phyloP scores from a whole-genome alignment of 805 yeast species.

The Pichia californica region DNA sequence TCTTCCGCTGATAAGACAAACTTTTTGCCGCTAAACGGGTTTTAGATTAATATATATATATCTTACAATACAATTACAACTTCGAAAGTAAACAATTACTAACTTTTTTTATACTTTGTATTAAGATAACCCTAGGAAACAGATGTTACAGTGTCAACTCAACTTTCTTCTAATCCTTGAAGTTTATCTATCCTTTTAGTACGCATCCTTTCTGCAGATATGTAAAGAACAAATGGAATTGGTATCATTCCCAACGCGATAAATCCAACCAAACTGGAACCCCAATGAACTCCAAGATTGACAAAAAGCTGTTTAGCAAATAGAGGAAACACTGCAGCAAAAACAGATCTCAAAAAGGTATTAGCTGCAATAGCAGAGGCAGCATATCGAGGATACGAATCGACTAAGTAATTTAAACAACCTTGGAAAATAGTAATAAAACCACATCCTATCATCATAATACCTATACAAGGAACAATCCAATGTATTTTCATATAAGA shows the following conservation, averaged over 20 bases:
- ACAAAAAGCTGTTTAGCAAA: conserved; percentile 55
- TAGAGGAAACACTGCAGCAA: conserved; percentile 67
- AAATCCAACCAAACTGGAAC: conserved; percentile 56
- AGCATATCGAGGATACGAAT: conserved; percentile 60
- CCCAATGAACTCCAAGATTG: conserved; percentile 62
- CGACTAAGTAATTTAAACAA: conserved; percentile 63
- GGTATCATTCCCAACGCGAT: conserved; percentile 55
- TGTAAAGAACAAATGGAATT: conserved; percentile 52
- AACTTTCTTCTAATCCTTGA: no score
- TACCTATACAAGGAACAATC: conserved; percentile 54
- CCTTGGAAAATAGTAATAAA: conserved; percentile 60
- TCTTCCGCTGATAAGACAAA: no score
- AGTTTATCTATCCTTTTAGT: conserved; percentile 11
- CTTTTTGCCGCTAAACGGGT: no score
- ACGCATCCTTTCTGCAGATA: conserved; percentile 41
- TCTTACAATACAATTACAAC: no score
- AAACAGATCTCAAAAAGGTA: conserved; percentile 56
- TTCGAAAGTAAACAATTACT: no score
- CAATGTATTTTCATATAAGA: conserved; percentile 38
- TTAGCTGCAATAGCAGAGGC: conserved; percentile 53
- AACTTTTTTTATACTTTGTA: no score
- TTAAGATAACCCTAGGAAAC: no score
- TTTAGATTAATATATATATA: no score
- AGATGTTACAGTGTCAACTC: no score
- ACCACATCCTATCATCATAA: conserved; percentile 52